Base-by-base conservation (phyloP, 2,329 filamentous ascomycete genomes). In the Penicillium griseofulvum region DNA sequence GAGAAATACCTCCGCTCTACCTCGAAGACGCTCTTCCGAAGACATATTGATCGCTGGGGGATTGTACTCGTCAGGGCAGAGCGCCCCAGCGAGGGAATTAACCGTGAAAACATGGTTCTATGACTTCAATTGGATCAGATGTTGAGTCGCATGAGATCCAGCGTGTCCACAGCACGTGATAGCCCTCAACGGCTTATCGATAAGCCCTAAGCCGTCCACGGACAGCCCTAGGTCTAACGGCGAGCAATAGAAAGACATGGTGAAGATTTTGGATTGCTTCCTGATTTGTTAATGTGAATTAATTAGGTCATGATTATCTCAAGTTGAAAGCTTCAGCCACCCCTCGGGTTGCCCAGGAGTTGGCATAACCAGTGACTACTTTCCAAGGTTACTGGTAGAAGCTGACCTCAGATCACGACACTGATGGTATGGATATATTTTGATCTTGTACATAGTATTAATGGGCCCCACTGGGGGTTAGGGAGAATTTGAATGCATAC, bases 1-100 rank as follows among this genome's bases (percentile, higher is more conserved):
- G 71, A 70, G 56, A 75, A 74, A 47, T 61, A 68, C 58, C 70
- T 68, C 59, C 55, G 66, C 39, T 65, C 65, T 37, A 57, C 48
- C 24, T 64, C 56, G 11, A 67, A 56, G 19, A 62, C 58, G 36
- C 60, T 62, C 44, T 50, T 58, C 3, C 48, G 59, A 1, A 58
- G 29, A 39, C 45, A 58, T 38, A 47, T 38, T 34, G 66, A 55
- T 19, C 57, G 58, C 14, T 56, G 44, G 8, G 57, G 46, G 22
- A 57, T 61, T 4, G 24, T 24, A 19, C 59, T 57, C 14, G 49
- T 50, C n/a, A 60, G 49, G 37, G 56, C 54, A 43, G 63, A 61
- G 34, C 61, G 63, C 19, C 67, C 62, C 59, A 63, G 65, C 47
- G 59, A 63, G 47, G 64, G 62, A 11, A 65, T 36, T 48, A 65